Evolutionary conservation across 1,139 yeast genomes (phyloP).

Genomic region (Scheffersomyces quercinus): DNA sequence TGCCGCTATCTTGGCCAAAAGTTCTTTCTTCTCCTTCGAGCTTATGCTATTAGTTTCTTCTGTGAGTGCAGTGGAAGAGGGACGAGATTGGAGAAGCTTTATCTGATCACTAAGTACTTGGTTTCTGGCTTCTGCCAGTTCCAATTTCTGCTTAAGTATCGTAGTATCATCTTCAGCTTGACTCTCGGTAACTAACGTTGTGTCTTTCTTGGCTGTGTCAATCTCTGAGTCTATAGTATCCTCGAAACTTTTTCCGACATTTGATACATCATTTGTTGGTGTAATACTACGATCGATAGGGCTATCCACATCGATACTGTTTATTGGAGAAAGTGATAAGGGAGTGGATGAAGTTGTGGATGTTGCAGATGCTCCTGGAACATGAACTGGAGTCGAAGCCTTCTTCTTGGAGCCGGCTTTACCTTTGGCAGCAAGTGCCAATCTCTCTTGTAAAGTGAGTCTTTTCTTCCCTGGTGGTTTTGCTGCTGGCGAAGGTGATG

Average conservation of each 20-base stretch:
- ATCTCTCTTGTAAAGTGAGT: constrained; percentile 72
- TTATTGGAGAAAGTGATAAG: constrained; percentile 5
- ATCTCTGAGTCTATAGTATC: too few relatives aligned
- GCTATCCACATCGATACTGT: constrained; percentile 4
- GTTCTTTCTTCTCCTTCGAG: constrained; percentile 2
- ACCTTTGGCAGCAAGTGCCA: constrained; percentile 75
- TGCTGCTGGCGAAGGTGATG: not conserved
- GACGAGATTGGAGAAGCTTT: not conserved
- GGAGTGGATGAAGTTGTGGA: constrained; percentile 6
- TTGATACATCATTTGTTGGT: too few relatives aligned
- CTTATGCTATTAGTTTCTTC: too few relatives aligned
- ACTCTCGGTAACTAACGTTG: too few relatives aligned
- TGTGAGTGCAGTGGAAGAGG: too few relatives aligned
- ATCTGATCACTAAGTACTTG: constrained; percentile 4
- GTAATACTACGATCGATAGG: not conserved
- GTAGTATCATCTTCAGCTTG: not conserved
- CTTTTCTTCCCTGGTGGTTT: constrained; percentile 37
- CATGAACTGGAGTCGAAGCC: constrained; percentile 7
- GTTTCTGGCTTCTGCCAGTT: constrained; percentile 5
- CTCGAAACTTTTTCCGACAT: too few relatives aligned
- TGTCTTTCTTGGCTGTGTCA: too few relatives aligned
- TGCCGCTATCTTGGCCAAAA: constrained; percentile 33
- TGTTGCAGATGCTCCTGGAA: constrained; percentile 5
- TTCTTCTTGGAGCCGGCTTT: constrained; percentile 22
- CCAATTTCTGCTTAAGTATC: constrained; percentile 6